Percentiles rank a stretch among this genome's conserved stretches.
Evolutionary conservation across 2,329 filamentous ascomycete species (phyloP).

Genomic region (Aspergillus eucalypticola): DNA sequence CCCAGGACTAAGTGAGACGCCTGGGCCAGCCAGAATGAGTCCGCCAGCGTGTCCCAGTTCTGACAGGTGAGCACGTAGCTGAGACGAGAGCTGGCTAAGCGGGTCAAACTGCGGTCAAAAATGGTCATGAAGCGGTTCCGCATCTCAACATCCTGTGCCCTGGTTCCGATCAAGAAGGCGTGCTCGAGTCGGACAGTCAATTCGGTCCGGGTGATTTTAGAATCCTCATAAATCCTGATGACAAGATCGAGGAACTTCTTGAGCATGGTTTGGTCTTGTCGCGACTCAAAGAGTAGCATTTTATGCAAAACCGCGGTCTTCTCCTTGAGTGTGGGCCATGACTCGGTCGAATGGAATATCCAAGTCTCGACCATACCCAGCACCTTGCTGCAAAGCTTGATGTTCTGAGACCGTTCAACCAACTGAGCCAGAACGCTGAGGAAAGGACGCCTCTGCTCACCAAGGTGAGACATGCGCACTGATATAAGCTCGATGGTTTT

Average conservation of each 20-base stretch:
- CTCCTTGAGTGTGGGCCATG: slow-evolving; percentile 95
- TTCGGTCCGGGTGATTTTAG: slow-evolving; percentile 91
- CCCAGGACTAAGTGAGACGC: slow-evolving; percentile 91
- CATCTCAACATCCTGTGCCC: slow-evolving; percentile 94
- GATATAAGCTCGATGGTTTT: slow-evolving; percentile 94
- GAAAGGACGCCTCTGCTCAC: slow-evolving; percentile 88
- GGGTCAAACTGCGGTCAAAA: slow-evolving; percentile 92
- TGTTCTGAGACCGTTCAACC: slow-evolving; percentile 90
- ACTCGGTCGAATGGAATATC: slow-evolving; percentile 94
- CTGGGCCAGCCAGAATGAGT: slow-evolving; percentile 96
- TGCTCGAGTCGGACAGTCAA: slow-evolving; percentile 97
- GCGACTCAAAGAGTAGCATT: slow-evolving; percentile 93
- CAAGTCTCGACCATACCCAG: slow-evolving; percentile 90
- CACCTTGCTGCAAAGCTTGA: slow-evolving; percentile 85
- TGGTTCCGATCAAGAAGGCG: slow-evolving; percentile 92
- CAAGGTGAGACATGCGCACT: slow-evolving; percentile 85
- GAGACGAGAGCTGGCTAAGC: slow-evolving; percentile 82
- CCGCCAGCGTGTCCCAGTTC: slow-evolving; percentile 93
- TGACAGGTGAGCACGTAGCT: slow-evolving; percentile 87
- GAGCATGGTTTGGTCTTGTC: slow-evolving; percentile 78
- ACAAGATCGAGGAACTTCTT: slow-evolving; percentile 94
- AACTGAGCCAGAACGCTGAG: slow-evolving; percentile 91
- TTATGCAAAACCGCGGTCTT: slow-evolving; percentile 99
- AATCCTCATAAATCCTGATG: slow-evolving; percentile 96
- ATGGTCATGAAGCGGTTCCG: slow-evolving; percentile 95